phyloP scores from a whole-genome alignment of 2,329 filamentous ascomycete species.

The Aspergillus versicolor region DNA sequence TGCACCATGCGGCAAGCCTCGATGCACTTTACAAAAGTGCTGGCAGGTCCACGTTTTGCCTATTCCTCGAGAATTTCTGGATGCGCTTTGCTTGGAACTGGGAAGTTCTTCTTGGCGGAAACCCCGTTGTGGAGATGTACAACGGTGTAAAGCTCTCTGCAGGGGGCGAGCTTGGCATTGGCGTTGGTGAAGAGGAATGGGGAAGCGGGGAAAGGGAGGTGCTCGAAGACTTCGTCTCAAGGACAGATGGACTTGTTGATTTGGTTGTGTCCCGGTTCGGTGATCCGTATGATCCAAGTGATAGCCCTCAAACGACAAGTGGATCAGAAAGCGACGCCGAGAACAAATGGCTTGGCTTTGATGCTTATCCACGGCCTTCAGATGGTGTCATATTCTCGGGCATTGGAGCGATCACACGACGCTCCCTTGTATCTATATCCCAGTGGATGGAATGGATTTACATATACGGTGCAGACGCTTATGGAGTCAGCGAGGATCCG shows the following conservation, averaged over 20 bases:
- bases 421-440: constrained; percentile 70
- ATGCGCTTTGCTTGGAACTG: constrained; percentile 65
- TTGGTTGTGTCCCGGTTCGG: constrained; percentile 86
- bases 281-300: constrained; percentile 43
- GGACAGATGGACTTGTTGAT: constrained; percentile 83
- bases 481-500: constrained; percentile 79
- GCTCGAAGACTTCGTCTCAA: constrained; percentile 77
- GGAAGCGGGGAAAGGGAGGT: constrained; percentile 93
- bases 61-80: constrained; percentile 78
- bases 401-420: constrained; percentile 68
- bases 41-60: constrained; percentile 67
- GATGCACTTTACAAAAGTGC: constrained; percentile 66
- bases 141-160: constrained; percentile 84
- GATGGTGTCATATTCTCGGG: constrained; percentile 89
- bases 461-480: constrained; percentile 77
- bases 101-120: constrained; percentile 88
- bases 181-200: constrained; percentile 92
- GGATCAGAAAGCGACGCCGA: constrained; percentile 25
- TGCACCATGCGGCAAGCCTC: constrained; percentile 81
- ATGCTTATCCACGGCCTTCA: constrained; percentile 64
- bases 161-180: constrained; percentile 87
- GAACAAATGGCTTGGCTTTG: constrained; percentile 72
- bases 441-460: constrained; percentile 90
- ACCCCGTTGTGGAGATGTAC: constrained; percentile 76
- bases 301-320: constrained; percentile 19